phyloP scores from a whole-genome alignment of 73 alveolate genomes.

The Paramecium biaurelia region DNA sequence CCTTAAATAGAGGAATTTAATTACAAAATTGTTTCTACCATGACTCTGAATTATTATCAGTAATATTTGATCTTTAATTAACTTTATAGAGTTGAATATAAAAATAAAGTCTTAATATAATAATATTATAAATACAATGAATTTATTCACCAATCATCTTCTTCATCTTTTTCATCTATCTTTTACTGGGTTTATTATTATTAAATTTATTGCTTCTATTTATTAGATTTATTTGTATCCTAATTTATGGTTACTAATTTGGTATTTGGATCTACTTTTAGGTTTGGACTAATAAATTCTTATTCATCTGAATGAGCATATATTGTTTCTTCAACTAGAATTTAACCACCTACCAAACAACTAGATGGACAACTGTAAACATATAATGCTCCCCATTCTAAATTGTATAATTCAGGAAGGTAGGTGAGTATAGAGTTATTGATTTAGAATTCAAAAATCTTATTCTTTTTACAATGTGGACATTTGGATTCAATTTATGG shows the following conservation, averaged over 20 bases:
- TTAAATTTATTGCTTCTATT: neutral
- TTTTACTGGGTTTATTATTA: neutral
- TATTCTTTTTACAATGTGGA: slow-evolving; percentile 1
- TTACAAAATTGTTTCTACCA: too few relatives aligned
- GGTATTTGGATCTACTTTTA: neutral
- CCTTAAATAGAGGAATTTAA: too few relatives aligned
- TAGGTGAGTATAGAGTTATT: neutral
- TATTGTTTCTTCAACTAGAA: neutral
- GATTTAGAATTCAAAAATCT: slow-evolving; percentile 1
- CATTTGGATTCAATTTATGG: neutral
- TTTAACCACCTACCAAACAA: neutral
- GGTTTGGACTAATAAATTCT: neutral
- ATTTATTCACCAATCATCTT: slow-evolving; percentile 29
- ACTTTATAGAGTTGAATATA: too few relatives aligned
- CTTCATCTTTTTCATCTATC: neutral
- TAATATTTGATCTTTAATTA: too few relatives aligned
- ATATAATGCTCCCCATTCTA: slow-evolving; percentile 42
- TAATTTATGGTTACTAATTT: neutral
- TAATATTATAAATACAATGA: neutral
- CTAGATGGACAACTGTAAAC: slow-evolving; percentile 26
- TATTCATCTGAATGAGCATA: neutral
- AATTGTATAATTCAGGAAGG: neutral
- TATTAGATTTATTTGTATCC: neutral
- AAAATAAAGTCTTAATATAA: neutral
- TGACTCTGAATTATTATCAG: too few relatives aligned